A percentile compares a stretch with the other conserved stretches of the same genome.
phyloP scores from a whole-genome alignment of 345 rosid genomes.

The Brassica rapa region DNA sequence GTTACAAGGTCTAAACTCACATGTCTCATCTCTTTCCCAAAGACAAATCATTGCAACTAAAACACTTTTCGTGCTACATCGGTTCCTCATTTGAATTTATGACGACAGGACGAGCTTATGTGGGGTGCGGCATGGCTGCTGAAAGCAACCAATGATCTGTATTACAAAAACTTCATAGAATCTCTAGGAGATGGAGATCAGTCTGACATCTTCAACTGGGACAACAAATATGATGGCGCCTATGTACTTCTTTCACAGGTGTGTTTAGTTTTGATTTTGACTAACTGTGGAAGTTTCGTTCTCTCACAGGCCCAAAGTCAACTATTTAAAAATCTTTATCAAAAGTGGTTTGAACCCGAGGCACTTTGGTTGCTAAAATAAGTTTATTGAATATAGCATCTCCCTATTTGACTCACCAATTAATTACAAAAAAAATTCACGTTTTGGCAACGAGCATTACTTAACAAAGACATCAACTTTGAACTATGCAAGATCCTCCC shows the following conservation, averaged over 20 bases:
- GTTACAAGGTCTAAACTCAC: conserved; percentile 58
- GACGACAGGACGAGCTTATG: conserved; percentile 69
- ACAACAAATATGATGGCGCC: conserved; percentile 59
- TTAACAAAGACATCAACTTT: conserved; percentile 35
- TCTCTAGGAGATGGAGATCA: conserved; percentile 73
- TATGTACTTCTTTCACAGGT: conserved; percentile 79
- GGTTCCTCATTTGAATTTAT: neutral
- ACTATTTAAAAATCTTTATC: too few relatives aligned
- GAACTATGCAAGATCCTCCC: too few relatives aligned
- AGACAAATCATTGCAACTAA: too few relatives aligned
- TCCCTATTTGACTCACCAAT: conserved; percentile 1
- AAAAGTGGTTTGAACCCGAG: too few relatives aligned
- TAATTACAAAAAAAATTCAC: neutral
- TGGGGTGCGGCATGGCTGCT: conserved; percentile 84
- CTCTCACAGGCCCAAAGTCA: too few relatives aligned
- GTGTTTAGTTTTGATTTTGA: conserved; percentile 10
- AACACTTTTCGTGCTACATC: too few relatives aligned
- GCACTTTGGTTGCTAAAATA: too few relatives aligned
- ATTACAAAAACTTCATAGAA: conserved; percentile 57
- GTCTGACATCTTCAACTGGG: conserved; percentile 55
- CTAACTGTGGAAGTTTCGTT: too few relatives aligned
- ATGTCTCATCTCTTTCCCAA: too few relatives aligned
- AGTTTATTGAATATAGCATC: too few relatives aligned
- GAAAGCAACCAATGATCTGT: conserved; percentile 61
- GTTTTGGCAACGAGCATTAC: conserved; percentile 53